Percentiles rank a stretch among this genome's conserved stretches.
These are phyloP conservation scores for Cyclotella cryptica DNA, from an alignment of 108 stramenopile genomes.

Conservation along the genomic window DNA sequence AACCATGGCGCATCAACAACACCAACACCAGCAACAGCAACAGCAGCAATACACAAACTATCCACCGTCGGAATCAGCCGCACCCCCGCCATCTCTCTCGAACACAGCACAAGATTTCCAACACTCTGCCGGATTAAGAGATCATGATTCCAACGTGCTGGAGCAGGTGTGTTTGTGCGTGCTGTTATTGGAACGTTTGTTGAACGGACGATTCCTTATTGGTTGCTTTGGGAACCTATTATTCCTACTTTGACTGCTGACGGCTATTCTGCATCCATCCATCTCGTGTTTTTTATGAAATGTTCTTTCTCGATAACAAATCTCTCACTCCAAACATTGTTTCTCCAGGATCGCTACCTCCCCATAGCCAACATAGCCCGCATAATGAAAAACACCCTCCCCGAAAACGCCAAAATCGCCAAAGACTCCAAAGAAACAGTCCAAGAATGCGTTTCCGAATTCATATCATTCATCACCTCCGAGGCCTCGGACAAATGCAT, in stretches of 20 bases:
- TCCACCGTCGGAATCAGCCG: background rate
- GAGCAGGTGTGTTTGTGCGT: conserved; percentile 2
- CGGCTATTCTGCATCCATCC: background rate
- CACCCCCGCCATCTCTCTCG: background rate
- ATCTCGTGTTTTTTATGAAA: background rate
- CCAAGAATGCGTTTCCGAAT: conserved; percentile 99
- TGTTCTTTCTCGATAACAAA: background rate
- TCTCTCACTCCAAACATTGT: background rate
- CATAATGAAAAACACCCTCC: conserved; percentile 99
- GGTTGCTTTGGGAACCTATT: background rate
- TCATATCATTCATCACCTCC: conserved; percentile 99
- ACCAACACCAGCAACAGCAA: conserved; percentile 10
- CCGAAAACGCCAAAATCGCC: conserved; percentile 98
- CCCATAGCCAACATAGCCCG: conserved; percentile 99
- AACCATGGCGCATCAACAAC: background rate
- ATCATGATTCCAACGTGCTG: conserved; percentile 11
- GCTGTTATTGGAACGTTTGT: background rate
- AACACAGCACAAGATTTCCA: background rate
- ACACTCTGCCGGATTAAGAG: background rate
- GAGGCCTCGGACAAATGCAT: conserved; percentile 98
- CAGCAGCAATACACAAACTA: background rate
- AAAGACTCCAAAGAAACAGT: conserved; percentile 99
- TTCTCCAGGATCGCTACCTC: conserved; percentile 94
- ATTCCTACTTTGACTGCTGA: background rate
- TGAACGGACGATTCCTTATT: background rate